Percentiles rank a stretch among this genome's conserved stretches.
phyloP scores from a whole-genome alignment of 1,284 basidiomycete genomes.

The Ceratobasidium sp. region DNA sequence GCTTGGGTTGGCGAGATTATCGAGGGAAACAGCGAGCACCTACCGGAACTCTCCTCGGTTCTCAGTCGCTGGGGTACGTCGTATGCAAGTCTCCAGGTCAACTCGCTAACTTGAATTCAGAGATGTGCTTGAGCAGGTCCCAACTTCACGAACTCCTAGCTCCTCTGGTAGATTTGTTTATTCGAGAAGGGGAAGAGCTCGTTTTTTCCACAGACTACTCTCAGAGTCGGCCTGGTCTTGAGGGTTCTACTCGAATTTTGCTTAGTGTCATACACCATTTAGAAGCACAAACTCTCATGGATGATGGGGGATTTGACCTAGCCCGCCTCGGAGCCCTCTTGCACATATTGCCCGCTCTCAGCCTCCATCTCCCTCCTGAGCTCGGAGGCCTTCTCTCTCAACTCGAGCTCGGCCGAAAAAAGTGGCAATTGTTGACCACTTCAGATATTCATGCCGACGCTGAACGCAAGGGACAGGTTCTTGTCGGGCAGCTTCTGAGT shows the following conservation, averaged over 20 bases:
- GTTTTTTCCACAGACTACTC: neutral
- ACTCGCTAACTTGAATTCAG: neutral
- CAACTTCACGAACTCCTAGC: constrained; percentile 15
- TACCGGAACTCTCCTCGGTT: neutral
- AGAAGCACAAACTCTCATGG: neutral
- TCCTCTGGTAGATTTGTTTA: neutral
- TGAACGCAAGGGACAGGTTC: neutral
- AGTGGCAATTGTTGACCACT: neutral
- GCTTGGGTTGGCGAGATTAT: constrained; percentile 2
- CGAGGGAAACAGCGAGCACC: constrained; percentile 11
- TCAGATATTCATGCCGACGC: neutral
- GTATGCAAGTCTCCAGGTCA: neutral
- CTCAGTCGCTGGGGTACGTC: constrained; percentile 32
- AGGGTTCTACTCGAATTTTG: neutral
- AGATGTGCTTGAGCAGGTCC: constrained; percentile 11
- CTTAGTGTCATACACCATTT: neutral
- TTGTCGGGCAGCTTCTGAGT: constrained; percentile 8
- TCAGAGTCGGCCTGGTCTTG: neutral
- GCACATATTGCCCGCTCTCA: neutral
- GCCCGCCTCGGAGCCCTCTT: neutral
- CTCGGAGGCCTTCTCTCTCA: neutral
- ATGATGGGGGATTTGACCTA: neutral
- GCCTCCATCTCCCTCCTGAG: neutral
- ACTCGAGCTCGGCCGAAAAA: neutral
- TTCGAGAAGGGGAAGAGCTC: neutral